Base-by-base conservation (phyloP, 2,329 filamentous ascomycete species). In the Fonsecaea nubica region DNA sequence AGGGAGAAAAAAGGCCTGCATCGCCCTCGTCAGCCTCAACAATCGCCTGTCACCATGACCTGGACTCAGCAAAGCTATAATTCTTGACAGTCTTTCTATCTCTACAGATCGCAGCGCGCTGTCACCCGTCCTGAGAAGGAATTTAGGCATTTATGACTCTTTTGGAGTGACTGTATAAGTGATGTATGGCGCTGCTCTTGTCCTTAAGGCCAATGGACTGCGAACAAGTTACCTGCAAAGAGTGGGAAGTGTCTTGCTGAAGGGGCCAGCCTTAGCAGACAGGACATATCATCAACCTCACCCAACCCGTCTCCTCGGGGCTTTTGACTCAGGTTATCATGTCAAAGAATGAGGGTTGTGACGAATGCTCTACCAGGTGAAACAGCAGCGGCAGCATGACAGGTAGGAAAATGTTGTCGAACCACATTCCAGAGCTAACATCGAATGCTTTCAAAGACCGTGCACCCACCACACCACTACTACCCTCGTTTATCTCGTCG, bases 341-440 rank as follows among this genome's bases (percentile, higher is more conserved):
- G 18, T 59, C 40, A 30, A 36, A 15, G 18, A 10, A 50, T 2
- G 21, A 10, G 8, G 18, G 45, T 10, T 18, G 9, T 12, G 9
- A 25, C 8, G 3, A 25, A 4, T 10, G 8, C n/a, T 55, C 25
- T 25, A 25, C 25, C 25, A 25, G 25, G 1, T 3, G 52, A 55
- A 13, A 8, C 25, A 54, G 30, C 13, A n/a, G 30, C 12, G 30
- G 9, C 6, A 32, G 32, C 21, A 25, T 25, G 36, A 40, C 21
- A 56, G 50, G 63, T 63, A 63, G 57, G 32, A 15, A 7, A 32
- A 25, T 25, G 45, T 55, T 57, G 40, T 36, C n/a, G 21, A 50
- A 32, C 25, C 38, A 65, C 67, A 69, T 69, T 67, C 67, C 67
- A 63, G 45, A 50, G 60, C 38, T 67, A 55, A 63, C 48, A 25